phyloP scores from a whole-genome alignment of 139 green algal genomes.

The Nannochloris sp. region DNA sequence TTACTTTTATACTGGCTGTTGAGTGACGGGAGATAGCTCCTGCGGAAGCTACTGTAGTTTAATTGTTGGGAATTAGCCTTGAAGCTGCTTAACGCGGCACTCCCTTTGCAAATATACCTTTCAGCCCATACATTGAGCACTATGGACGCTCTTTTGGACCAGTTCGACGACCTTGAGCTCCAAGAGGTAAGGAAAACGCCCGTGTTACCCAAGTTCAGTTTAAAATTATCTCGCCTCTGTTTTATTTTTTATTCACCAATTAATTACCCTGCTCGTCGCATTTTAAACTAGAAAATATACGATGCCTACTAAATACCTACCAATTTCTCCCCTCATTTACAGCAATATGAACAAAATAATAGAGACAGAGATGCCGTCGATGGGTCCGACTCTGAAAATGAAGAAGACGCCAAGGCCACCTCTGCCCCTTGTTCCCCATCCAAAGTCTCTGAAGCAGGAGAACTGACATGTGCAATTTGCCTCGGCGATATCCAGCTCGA shows the following conservation, averaged over 20 bases:
- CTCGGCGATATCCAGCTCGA: conserved; percentile 45
- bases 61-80: neutral
- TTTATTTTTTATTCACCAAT: neutral
- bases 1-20: too few species aligned
- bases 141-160: conserved; percentile 14
- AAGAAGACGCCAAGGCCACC: neutral
- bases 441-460: conserved; percentile 18
- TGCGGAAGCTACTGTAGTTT: too few species aligned
- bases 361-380: neutral
- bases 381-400: neutral
- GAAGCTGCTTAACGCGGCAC: neutral
- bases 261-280: neutral
- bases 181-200: neutral
- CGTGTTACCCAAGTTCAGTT: neutral
- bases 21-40: too few species aligned
- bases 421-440: neutral
- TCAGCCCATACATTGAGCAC: too few species aligned
- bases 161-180: conserved; percentile 26
- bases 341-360: conserved; percentile 2
- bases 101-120: neutral
- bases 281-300: neutral
- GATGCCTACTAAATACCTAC: neutral
- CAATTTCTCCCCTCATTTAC: neutral
- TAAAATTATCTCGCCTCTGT: neutral
- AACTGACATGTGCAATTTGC: conserved; percentile 76